Evolutionary conservation across 345 rosid genomes (phyloP), one percentile per base, ranked within the genome.

Genomic region (Turritis glabra): DNA sequence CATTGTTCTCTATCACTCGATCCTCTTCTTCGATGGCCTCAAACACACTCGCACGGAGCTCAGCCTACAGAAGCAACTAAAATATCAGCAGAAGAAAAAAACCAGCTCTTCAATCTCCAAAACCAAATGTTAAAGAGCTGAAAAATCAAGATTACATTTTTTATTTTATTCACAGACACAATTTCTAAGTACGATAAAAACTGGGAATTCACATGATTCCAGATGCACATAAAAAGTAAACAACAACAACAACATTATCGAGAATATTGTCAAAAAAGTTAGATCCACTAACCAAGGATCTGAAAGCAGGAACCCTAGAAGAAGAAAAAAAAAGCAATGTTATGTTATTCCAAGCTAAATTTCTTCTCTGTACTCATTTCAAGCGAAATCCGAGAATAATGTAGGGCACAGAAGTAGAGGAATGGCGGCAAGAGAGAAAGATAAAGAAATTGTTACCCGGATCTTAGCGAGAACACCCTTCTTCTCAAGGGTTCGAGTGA

Each of bases 11-110:
- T 64, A 89, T 79, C 17, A 92, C 96, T 29, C 76, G 77, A 79
- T 96, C 99, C 75, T 96, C 99, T 84, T 92, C 98, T 83, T 92
- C 99, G 22, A 96, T 96, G 54, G 99, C 99, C 82, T 90, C 99
- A 72, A 96, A 96, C 12, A 96, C 98, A 82, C 96, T 90, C 19
- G 99, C 99, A 74, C 98, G 87, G 4, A 96, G 96, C 84, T 96
- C 99, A 80, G 98, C 99, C 99, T 95, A 26, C 22, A 66, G 62
- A 27, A 5, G 18, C 61, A 74, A 59, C 69, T 12, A 1, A 41
- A 38, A 17, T 5, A 56, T 77, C 41, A 76, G 57, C 55, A 6
- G 8, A 43, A 51, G 12, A 21, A 3, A 44, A 9, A 11, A 23
- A 5, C 0, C 0, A 57, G 8, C 14, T 26, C n/a, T 23, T 35